These are phyloP conservation scores for Phialophora verrucosa DNA, from an alignment of 2,329 filamentous ascomycete genomes.

Conservation along the genomic window DNA sequence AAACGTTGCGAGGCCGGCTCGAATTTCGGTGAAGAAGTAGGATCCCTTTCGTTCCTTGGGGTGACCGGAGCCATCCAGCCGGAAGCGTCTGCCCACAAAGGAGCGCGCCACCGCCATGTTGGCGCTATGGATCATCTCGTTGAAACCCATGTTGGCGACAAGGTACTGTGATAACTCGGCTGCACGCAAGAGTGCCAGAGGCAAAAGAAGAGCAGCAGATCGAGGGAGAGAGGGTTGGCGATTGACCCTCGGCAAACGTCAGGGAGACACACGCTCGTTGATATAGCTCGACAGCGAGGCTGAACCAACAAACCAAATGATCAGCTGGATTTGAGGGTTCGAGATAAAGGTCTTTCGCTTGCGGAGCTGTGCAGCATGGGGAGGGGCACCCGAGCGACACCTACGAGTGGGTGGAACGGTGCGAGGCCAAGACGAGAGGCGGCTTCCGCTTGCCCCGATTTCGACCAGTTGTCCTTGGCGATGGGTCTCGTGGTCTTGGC, in stretches of 20 bases:
- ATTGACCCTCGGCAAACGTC: neutral
- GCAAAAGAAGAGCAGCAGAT: neutral
- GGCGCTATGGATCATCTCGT: constrained; percentile 50
- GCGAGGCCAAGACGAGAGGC: constrained; percentile 7
- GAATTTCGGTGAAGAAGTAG: constrained; percentile 80
- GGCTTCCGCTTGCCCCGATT: constrained; percentile 6
- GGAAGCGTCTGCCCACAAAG: constrained; percentile 73
- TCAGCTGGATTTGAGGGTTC: constrained; percentile 2
- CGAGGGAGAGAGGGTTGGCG: neutral
- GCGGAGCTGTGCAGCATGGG: neutral
- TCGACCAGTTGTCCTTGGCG: neutral
- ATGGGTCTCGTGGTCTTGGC: constrained; percentile 3
- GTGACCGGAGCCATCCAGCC: constrained; percentile 81
- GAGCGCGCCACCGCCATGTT: constrained; percentile 68
- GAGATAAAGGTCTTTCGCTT: constrained; percentile 7
- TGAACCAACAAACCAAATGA: constrained; percentile 4
- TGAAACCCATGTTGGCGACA: constrained; percentile 24
- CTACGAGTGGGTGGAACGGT: constrained; percentile 5
- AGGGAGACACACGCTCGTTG: neutral
- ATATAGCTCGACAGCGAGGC: constrained; percentile 10
- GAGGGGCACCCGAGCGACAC: neutral
- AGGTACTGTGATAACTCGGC: neutral
- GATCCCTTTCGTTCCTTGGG: constrained; percentile 74
- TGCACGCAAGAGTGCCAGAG: neutral
- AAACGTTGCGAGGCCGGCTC: constrained; percentile 80